Evolutionary conservation across 2,329 filamentous ascomycete species (phyloP).

Genomic region (Fusarium fracticaudum): DNA sequence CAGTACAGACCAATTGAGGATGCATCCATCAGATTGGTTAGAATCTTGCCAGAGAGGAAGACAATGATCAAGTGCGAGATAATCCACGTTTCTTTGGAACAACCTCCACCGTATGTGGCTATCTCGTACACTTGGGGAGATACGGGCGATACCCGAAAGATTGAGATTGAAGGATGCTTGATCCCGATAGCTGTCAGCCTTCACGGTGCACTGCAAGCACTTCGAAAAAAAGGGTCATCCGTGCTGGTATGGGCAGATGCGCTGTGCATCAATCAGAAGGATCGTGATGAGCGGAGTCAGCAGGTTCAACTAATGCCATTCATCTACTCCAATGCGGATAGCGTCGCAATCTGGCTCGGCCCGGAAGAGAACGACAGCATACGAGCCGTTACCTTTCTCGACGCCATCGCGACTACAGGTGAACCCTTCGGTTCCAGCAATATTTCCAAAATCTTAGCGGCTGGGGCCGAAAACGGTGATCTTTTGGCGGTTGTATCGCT

Average conservation of each 20-base stretch:
- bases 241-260: conserved; percentile 22
- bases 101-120: conserved; percentile 3
- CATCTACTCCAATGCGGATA: conserved; percentile 14
- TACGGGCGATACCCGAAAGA: conserved; percentile 1
- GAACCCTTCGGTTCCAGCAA: background rate
- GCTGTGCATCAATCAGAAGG: conserved; percentile 11
- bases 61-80: conserved; percentile 19
- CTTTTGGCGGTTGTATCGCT: conserved; percentile 17
- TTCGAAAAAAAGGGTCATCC: background rate
- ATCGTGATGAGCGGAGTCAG: background rate
- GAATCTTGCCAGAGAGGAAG: background rate
- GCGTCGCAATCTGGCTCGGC: conserved; percentile 21
- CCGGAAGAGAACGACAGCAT: conserved; percentile 15
- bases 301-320: conserved; percentile 19
- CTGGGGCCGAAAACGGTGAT: background rate
- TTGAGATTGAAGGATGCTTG: conserved; percentile 3
- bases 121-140: conserved; percentile 28
- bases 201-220: conserved; percentile 1
- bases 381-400: background rate
- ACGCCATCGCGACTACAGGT: background rate
- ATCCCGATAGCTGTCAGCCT: conserved; percentile 5
- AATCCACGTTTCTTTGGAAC: background rate
- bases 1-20: conserved; percentile 15
- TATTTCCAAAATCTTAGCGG: background rate
- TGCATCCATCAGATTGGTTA: conserved; percentile 18